A percentile compares a stretch with the other conserved stretches of the same genome.
Conservation (phyloP, 2,329 filamentous ascomycete species). For the Curvularia verruculosa region DNA sequence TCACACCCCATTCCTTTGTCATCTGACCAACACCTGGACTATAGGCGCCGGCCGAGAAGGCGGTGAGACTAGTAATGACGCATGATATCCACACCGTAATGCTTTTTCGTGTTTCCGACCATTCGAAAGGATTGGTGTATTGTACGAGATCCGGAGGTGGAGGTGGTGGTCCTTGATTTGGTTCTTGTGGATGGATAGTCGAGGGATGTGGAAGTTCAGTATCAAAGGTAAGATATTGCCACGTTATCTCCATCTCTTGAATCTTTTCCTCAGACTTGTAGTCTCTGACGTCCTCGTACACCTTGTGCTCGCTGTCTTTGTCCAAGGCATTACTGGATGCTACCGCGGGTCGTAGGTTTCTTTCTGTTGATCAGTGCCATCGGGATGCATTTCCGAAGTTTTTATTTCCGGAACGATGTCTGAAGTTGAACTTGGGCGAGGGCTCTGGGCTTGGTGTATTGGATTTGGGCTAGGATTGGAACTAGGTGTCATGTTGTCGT, state of each 20-base stretch:
- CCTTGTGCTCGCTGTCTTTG: constrained; percentile 23
- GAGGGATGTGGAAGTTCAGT: constrained; percentile 61
- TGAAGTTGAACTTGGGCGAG: constrained; percentile 2
- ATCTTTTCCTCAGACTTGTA: constrained; percentile 17
- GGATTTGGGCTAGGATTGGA: constrained; percentile 8
- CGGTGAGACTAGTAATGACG: constrained; percentile 75
- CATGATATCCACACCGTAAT: constrained; percentile 76
- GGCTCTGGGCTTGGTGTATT: constrained; percentile 37
- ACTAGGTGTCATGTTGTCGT: constrained; percentile 41
- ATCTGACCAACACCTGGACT: constrained; percentile 72
- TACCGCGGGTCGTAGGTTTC: constrained; percentile 16
- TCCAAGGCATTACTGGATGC: constrained; percentile 17
- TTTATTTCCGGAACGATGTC: constrained; percentile 41
- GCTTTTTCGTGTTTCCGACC: constrained; percentile 72
- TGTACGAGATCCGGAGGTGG: constrained; percentile 68
- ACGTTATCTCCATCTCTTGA: constrained; percentile 52
- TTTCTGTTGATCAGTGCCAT: constrained; percentile 1
- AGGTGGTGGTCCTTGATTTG: constrained; percentile 54
- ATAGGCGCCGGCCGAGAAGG: constrained; percentile 82
- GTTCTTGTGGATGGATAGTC: constrained; percentile 43
- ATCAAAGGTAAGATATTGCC: constrained; percentile 67
- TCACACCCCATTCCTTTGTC: constrained; percentile 68
- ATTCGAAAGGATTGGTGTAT: constrained; percentile 73
- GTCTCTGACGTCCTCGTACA: constrained; percentile 14
- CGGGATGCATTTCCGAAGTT: constrained; percentile 10